A percentile compares a stretch with the other conserved stretches of the same genome.
These are phyloP conservation scores for Neoscytalidium dimidiatum DNA, from an alignment of 2,329 filamentous ascomycete genomes.

Conservation along the genomic window DNA sequence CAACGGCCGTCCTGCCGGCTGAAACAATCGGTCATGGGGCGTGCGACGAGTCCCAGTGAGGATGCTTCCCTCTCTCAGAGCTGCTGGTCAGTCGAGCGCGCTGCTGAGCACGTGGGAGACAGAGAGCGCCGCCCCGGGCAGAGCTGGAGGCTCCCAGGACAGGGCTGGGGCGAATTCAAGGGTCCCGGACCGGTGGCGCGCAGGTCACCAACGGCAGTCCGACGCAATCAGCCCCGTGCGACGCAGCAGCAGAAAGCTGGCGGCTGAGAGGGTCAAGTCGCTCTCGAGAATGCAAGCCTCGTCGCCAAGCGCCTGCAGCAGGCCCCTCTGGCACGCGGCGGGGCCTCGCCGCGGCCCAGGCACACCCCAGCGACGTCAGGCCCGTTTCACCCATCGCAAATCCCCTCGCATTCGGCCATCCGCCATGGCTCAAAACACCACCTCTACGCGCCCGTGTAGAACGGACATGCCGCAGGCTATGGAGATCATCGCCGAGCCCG, in stretches of 20 bases:
- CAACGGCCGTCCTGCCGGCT: too few relatives aligned
- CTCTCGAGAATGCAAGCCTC: slow-evolving; percentile 12
- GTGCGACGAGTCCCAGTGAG: neutral
- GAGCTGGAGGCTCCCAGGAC: neutral
- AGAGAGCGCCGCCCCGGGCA: neutral
- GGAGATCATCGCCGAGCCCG: neutral
- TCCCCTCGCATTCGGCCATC: neutral
- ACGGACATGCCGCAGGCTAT: slow-evolving; percentile 6
- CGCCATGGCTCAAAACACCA: slow-evolving; percentile 17
- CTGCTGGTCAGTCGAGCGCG: too few relatives aligned
- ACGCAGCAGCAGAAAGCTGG: slow-evolving; percentile 11
- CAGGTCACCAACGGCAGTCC: neutral
- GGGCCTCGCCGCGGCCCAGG: neutral
- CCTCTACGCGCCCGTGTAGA: slow-evolving; percentile 16
- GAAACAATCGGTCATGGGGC: neutral
- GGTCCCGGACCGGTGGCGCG: neutral
- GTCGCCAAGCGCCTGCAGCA: neutral
- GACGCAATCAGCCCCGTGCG: slow-evolving; percentile 5
- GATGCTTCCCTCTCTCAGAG: too few relatives aligned
- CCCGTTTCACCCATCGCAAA: slow-evolving; percentile 11
- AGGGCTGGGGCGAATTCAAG: neutral
- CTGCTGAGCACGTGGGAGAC: neutral
- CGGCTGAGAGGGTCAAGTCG: slow-evolving; percentile 2
- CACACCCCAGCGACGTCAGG: neutral
- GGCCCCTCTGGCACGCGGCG: slow-evolving; percentile 6